Evolutionary conservation across 2,329 filamentous ascomycete genomes (phyloP), one percentile per base, ranked within the genome.

Genomic region (Penicillium concentricum): DNA sequence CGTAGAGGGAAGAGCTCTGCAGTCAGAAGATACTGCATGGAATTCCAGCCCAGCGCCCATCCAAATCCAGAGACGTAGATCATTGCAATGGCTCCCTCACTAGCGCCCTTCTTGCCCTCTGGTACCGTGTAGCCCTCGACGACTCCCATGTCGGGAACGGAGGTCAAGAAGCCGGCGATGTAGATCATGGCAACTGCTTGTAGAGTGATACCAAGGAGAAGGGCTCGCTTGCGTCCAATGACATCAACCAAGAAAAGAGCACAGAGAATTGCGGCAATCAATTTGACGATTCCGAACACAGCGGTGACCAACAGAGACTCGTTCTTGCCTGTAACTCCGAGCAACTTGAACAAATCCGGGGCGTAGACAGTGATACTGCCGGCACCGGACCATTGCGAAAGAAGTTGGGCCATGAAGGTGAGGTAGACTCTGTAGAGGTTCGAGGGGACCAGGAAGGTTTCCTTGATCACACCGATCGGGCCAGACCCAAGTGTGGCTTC

Each of bases 231-330:
- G 57, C 90, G 86, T 5, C 90, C 90, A 61, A 92, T 86, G 52
- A 88, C 85, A 64, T 92, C 90, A 61, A 92, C 88, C 9, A 92
- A 81, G 81, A 92, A 91, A 51, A 92, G 80, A 0, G 89, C 89
- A 70, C 89, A 92, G 38, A 84, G 62, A 32, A 92, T 69, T 15
- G 87, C 84, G 0, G 87, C 82, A 7, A 84, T 70, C 53, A 92
- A 83, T 69, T 92, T 92, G 64, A 91, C 80, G 50, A 91, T 82
- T 42, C 89, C 89, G 52, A 92, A 91, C 49, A 93, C 84, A 4
- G 84, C 88, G 0, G 88, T 92, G 15, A 89, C 84, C 37, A 92
- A 84, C 0, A 92, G 82, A 52, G 85, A 85, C 71, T 91, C 87
- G 43, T 86, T 82, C 43, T 81, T 81, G 8, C 89, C 88, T 0